phyloP scores from a whole-genome alignment of 2,329 filamentous ascomycete species.

The Hysterium pulicare region DNA sequence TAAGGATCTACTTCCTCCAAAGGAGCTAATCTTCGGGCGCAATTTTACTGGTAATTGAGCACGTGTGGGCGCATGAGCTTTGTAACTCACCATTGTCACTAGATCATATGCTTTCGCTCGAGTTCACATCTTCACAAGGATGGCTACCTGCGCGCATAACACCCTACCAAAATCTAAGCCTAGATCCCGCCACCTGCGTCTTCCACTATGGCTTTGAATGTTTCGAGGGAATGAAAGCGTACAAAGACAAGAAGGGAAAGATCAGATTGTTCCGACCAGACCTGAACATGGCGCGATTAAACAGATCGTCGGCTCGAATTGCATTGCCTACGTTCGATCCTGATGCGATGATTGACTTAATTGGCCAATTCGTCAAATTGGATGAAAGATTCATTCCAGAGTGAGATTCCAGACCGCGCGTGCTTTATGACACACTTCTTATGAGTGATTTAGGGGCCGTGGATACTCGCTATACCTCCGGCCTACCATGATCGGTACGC shows the following conservation, averaged over 20 bases:
- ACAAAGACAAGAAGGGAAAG: constrained; percentile 77
- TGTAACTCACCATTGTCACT: constrained; percentile 8
- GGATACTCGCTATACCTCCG: constrained; percentile 96
- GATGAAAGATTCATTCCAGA: constrained; percentile 89
- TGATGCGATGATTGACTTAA: constrained; percentile 72
- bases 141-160: constrained; percentile 81
- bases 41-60: constrained; percentile 73
- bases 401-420: constrained; percentile 38
- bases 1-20: constrained; percentile 68
- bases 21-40: constrained; percentile 84
- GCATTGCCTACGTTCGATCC: constrained; percentile 83
- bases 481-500: constrained; percentile 95
- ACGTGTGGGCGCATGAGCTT: constrained; percentile 1
- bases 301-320: constrained; percentile 87
- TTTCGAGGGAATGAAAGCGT: constrained; percentile 99
- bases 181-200: constrained; percentile 94
- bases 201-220: constrained; percentile 98
- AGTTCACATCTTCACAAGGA: constrained; percentile 83
- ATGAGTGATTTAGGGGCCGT: constrained; percentile 44
- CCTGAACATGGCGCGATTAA: constrained; percentile 93
- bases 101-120: constrained; percentile 97
- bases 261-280: constrained; percentile 90
- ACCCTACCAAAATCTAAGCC: constrained; percentile 94
- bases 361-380: constrained; percentile 73
- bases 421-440: constrained; percentile 5